These are phyloP conservation scores for Cladophialophora chaetospira DNA, from an alignment of 2,329 filamentous ascomycete genomes.

Conservation along the genomic window DNA sequence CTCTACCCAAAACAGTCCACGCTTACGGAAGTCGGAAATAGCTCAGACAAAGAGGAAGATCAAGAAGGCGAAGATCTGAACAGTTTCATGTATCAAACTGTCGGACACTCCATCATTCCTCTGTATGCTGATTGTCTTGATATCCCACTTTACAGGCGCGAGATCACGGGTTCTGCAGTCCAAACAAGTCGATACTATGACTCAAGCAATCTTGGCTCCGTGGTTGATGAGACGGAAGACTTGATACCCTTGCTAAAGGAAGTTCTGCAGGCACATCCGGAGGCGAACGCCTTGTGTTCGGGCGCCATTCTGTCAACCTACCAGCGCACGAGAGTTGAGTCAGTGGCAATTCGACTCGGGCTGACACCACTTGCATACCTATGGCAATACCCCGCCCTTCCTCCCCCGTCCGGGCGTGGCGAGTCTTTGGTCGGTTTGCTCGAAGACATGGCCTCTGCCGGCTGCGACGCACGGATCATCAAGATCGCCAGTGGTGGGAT, in stretches of 20 bases:
- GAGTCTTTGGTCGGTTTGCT: slow-evolving; percentile 57
- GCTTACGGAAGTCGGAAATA: not conserved
- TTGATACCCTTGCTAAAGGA: slow-evolving; percentile 72
- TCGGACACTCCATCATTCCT: slow-evolving; percentile 83
- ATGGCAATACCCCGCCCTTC: slow-evolving; percentile 85
- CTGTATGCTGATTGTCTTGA: slow-evolving; percentile 78
- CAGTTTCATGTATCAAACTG: slow-evolving; percentile 99
- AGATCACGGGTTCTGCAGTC: slow-evolving; percentile 71
- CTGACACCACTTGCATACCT: slow-evolving; percentile 81
- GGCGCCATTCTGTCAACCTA: slow-evolving; percentile 95
- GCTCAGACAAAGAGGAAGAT: slow-evolving; percentile 30
- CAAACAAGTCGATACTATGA: slow-evolving; percentile 73
- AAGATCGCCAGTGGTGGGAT: slow-evolving; percentile 92
- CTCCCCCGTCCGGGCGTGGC: slow-evolving; percentile 45
- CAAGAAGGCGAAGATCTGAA: slow-evolving; percentile 69
- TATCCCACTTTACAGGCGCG: slow-evolving; percentile 79
- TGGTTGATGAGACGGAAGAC: slow-evolving; percentile 83
- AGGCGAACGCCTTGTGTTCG: slow-evolving; percentile 82
- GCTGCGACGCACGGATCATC: slow-evolving; percentile 85
- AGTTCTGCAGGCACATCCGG: slow-evolving; percentile 70
- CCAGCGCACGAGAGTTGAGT: slow-evolving; percentile 93
- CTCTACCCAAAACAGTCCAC: slow-evolving; percentile 63
- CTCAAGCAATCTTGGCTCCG: slow-evolving; percentile 17
- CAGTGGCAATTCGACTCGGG: slow-evolving; percentile 80
- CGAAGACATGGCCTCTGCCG: slow-evolving; percentile 75